phyloP scores from a whole-genome alignment of 2,329 filamentous ascomycete species.

The Aureobasidium vineae region DNA sequence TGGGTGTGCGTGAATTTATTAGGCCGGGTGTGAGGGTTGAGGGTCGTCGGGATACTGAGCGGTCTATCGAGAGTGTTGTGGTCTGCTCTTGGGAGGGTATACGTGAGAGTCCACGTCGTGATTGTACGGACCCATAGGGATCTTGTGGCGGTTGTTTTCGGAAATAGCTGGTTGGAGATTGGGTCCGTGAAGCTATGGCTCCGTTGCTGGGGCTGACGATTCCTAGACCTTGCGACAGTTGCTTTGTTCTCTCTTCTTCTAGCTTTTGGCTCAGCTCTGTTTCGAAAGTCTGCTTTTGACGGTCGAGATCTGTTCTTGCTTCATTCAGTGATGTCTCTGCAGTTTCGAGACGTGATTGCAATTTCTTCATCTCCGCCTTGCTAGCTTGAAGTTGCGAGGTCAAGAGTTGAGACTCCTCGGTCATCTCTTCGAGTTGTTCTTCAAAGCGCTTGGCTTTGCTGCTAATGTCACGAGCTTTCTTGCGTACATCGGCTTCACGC shows the following conservation, averaged over 20 bases:
- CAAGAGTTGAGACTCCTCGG: slow-evolving; percentile 61
- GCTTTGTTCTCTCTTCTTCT: slow-evolving; percentile 61
- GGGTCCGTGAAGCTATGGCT: slow-evolving; percentile 36
- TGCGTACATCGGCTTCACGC: slow-evolving; percentile 82
- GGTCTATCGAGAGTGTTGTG: slow-evolving; percentile 32
- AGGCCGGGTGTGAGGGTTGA: slow-evolving; percentile 31
- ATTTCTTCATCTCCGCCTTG: slow-evolving; percentile 57
- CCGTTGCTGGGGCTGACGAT: slow-evolving; percentile 27
- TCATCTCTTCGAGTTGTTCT: slow-evolving; percentile 74
- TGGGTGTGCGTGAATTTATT: slow-evolving; percentile 27
- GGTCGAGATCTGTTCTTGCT: slow-evolving; percentile 55
- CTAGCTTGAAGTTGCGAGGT: slow-evolving; percentile 63
- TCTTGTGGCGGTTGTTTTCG: slow-evolving; percentile 44
- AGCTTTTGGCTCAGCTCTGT: slow-evolving; percentile 57
- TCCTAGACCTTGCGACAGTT: slow-evolving; percentile 29
- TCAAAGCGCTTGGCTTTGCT: slow-evolving; percentile 67
- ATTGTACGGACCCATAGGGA: slow-evolving; percentile 38
- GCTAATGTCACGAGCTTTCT: slow-evolving; percentile 83
- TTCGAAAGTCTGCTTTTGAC: slow-evolving; percentile 60
- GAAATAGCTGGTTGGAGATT: slow-evolving; percentile 40
- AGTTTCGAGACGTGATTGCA: slow-evolving; percentile 65
- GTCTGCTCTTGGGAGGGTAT: slow-evolving; percentile 24
- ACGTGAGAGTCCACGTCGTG: slow-evolving; percentile 21
- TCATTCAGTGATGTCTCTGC: slow-evolving; percentile 63
- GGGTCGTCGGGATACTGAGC: slow-evolving; percentile 39